Base-by-base conservation (phyloP, 225 moss, liverwort and hornwort genomes). In the Thuidium tamariscinum region DNA sequence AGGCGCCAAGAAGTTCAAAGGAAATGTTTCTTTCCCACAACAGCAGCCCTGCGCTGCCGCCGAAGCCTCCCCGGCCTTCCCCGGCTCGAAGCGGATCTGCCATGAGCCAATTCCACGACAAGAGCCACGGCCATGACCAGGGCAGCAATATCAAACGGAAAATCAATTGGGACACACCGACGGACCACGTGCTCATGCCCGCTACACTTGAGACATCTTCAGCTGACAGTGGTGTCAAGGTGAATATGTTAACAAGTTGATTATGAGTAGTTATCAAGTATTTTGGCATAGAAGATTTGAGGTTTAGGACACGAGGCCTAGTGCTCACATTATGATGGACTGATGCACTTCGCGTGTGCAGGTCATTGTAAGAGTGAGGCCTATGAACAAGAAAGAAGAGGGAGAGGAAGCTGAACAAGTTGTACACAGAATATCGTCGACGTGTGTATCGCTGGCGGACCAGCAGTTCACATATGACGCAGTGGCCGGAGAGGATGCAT, bases 391-490 rank as follows among this genome's bases (percentile, higher is more conserved):
- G 56, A 97, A 92, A 78, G 99, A 97, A 88, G 93, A 94, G 89
- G 90, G 73, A 82, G 97, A 95, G 71, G 97, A 91, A 84, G 99
- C 94, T 48, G 90, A 87, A 10, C 85, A 86, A 75, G 87, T 95
- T 41, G 93, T 95, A 17, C 93, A 94, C 13, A 94, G 85, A 59
- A 88, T 93, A 34, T 95, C 97, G 55, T 48, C 86, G 3, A 92
- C 95, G 30, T 88, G 92, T 76, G 92, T 99, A 37, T 87, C 92
- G 12, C 63, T 99, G 70, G 90, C 91, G 66, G 96, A 96, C 80
- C 99, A 99, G 90, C 96, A 94, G 44, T 99, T 99, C 83, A 99
- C 95, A 6, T 99, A 95, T 62, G 99, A 99, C 81, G 94, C 96
- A 54, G 90, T 99, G 48, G 99, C 96, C 80, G 94, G 95, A 57